These are phyloP conservation scores for Pythium guiyangense DNA, from an alignment of 352 stramenopile genomes.

Conservation along the genomic window DNA sequence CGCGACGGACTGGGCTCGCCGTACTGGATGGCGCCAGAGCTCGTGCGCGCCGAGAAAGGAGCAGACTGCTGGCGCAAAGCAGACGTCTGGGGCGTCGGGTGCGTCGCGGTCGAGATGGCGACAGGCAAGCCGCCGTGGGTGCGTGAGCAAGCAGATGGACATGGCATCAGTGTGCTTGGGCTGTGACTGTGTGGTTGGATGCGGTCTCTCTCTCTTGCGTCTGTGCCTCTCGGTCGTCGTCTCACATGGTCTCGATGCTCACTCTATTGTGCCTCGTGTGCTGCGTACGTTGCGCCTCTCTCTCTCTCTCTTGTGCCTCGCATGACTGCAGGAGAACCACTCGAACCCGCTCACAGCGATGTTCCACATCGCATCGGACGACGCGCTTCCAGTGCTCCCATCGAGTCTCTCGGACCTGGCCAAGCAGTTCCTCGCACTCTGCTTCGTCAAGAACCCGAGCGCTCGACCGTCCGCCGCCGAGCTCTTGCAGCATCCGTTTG, in stretches of 20 bases:
- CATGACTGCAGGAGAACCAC: conserved; percentile 40
- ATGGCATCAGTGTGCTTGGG: background rate
- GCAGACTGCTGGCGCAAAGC: conserved; percentile 79
- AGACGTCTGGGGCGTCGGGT: conserved; percentile 90
- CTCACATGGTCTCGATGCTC: no score
- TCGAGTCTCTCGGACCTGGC: conserved; percentile 28
- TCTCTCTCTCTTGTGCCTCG: background rate
- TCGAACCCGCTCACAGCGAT: conserved; percentile 78
- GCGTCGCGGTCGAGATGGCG: conserved; percentile 87
- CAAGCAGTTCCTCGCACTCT: conserved; percentile 43
- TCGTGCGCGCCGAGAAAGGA: conserved; percentile 83
- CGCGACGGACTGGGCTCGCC: conserved; percentile 83
- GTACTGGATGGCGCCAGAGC: conserved; percentile 95
- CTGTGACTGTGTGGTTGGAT: no score
- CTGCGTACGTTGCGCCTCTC: background rate
- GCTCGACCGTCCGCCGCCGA: conserved; percentile 78
- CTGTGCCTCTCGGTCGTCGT: no score
- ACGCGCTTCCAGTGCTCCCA: conserved; percentile 45
- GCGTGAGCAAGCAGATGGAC: background rate
- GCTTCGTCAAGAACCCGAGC: conserved; percentile 58
- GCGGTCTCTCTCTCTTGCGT: no score
- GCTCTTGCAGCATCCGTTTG: conserved; percentile 70
- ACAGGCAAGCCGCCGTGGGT: conserved; percentile 87
- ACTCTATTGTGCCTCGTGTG: no score
- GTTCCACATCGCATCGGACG: conserved; percentile 76